Evolutionary conservation across 768 basidiomycete species (phyloP).

Genomic region (Leccinum pellstonianum): DNA sequence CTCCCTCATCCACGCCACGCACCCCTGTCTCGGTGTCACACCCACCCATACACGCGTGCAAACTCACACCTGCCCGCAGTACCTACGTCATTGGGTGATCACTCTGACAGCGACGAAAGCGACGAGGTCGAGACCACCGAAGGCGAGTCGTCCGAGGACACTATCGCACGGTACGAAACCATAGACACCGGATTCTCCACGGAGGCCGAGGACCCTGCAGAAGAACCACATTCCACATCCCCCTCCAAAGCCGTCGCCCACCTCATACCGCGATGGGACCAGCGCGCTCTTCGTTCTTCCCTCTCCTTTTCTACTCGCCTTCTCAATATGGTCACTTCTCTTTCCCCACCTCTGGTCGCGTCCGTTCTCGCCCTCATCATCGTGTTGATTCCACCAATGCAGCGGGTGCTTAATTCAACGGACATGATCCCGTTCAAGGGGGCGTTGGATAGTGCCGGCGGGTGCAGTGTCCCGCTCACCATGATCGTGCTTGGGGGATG

Average conservation of each 20-base stretch:
- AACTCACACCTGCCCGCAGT: constrained; percentile 23
- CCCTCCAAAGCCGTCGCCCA: neutral
- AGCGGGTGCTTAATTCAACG: constrained; percentile 58
- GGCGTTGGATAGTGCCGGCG: constrained; percentile 65
- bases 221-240: neutral
- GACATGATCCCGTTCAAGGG: constrained; percentile 66
- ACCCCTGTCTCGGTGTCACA: neutral
- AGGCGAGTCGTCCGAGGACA: constrained; percentile 25
- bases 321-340: constrained; percentile 45
- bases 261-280: constrained; percentile 9
- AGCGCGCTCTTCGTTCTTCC: neutral
- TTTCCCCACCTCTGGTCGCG: constrained; percentile 89
- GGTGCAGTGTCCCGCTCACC: constrained; percentile 84
- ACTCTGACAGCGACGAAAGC: constrained; percentile 22
- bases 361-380: constrained; percentile 73
- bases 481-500: constrained; percentile 92
- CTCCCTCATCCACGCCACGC: neutral
- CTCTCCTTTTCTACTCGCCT: neutral
- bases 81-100: constrained; percentile 25
- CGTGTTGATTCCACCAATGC: constrained; percentile 73
- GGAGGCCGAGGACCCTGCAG: constrained; percentile 11
- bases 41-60: neutral
- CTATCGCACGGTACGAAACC: constrained; percentile 11
- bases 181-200: constrained; percentile 14
- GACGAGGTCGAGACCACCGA: constrained; percentile 18